Percentiles rank a stretch among this genome's conserved stretches.
These are phyloP conservation scores for Naumovozyma dairenensis DNA, from an alignment of 805 yeast species.

Conservation along the genomic window DNA sequence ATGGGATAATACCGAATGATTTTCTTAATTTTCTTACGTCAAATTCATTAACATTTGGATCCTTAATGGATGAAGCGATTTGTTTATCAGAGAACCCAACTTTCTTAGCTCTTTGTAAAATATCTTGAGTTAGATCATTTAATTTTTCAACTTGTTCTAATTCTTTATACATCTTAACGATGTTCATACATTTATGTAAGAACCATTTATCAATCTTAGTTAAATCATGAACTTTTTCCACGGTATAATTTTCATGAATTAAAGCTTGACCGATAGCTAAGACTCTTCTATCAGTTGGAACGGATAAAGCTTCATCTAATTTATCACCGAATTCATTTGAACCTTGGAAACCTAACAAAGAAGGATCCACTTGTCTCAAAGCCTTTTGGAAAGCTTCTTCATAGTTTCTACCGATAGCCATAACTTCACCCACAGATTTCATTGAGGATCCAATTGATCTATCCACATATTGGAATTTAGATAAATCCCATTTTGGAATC, in stretches of 20 bases:
- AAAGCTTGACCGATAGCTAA: constrained; percentile 97
- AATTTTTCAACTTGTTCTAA: constrained; percentile 56
- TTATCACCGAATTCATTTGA: constrained; percentile 58
- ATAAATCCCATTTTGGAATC: constrained; percentile 96
- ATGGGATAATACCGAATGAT: constrained; percentile 71
- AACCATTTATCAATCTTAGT: constrained; percentile 96
- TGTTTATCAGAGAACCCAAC: constrained; percentile 94
- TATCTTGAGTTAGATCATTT: constrained; percentile 52
- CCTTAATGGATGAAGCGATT: constrained; percentile 65
- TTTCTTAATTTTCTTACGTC: constrained; percentile 79
- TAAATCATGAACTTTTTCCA: constrained; percentile 84
- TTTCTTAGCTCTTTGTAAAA: constrained; percentile 74
- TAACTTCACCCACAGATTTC: constrained; percentile 99
- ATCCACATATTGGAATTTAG: constrained; percentile 91
- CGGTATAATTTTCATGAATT: constrained; percentile 81
- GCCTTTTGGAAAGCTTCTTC: constrained; percentile 98
- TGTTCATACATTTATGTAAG: constrained; percentile 82
- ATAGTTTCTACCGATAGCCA: constrained; percentile 97
- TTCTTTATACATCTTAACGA: constrained; percentile 80
- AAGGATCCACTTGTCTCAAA: constrained; percentile 89
- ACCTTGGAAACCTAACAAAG: constrained; percentile 86
- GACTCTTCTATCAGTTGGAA: constrained; percentile 95
- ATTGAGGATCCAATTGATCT: constrained; percentile 90
- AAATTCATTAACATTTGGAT: constrained; percentile 42
- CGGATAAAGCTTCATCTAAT: constrained; percentile 64